Evolutionary conservation across 495 filamentous ascomycete species (phyloP).

Genomic region (Penicillium taxi): DNA sequence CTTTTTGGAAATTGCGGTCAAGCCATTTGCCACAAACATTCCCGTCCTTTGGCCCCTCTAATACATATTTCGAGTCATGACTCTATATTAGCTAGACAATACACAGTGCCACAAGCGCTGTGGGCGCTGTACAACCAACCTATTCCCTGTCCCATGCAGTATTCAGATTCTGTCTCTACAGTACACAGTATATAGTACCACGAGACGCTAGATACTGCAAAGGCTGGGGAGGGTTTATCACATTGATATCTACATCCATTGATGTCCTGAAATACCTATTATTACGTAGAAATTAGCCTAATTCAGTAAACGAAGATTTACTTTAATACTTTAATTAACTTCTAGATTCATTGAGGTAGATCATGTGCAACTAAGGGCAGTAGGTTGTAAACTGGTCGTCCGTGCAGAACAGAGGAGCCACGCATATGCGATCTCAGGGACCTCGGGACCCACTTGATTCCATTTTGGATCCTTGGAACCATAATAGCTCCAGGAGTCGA

Average conservation of each 20-base stretch:
- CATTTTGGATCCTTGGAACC: too few relatives aligned
- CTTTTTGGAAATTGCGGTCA: conserved; percentile 16
- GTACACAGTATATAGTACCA: neutral
- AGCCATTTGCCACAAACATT: conserved; percentile 15
- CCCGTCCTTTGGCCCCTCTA: neutral
- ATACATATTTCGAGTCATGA: neutral
- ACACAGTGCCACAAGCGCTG: neutral
- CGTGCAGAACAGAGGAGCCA: conserved; percentile 14
- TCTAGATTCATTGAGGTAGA: conserved; percentile 1
- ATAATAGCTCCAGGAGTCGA: too few relatives aligned
- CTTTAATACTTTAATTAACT: neutral
- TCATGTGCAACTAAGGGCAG: conserved; percentile 8
- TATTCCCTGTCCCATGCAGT: neutral
- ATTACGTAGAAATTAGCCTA: neutral
- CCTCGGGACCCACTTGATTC: conserved; percentile 10
- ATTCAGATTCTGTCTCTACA: neutral
- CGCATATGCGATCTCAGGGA: conserved; percentile 11
- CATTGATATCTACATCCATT: too few relatives aligned
- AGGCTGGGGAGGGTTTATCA: too few relatives aligned
- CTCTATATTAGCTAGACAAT: neutral
- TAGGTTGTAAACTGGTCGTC: conserved; percentile 10
- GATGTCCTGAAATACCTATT: neutral
- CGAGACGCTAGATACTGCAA: too few relatives aligned
- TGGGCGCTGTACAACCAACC: neutral
- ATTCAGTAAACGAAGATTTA: neutral